A percentile compares a stretch with the other conserved stretches of the same genome.
Evolutionary conservation across 2,329 filamentous ascomycete species (phyloP).

Genomic region (Xylariaceae sp.): DNA sequence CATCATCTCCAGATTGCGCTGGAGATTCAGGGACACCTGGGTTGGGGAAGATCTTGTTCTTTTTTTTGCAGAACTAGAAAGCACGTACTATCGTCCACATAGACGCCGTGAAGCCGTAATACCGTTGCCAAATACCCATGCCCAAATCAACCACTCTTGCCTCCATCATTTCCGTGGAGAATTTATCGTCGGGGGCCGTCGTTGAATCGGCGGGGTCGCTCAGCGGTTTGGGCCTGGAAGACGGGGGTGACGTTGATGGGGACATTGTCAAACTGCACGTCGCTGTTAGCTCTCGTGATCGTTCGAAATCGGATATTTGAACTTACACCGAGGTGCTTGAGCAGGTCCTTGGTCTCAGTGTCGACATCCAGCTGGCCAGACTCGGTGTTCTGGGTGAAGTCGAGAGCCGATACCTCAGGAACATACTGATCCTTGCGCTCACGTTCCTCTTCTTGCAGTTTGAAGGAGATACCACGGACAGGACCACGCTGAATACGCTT

Average conservation of each 20-base stretch:
- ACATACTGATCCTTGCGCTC: conserved; percentile 99
- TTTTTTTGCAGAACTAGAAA: conserved; percentile 51
- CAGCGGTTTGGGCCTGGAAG: conserved; percentile 78
- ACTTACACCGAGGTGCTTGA: conserved; percentile 98
- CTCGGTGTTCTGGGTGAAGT: conserved; percentile 94
- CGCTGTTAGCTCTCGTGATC: not conserved
- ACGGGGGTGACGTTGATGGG: conserved; percentile 94
- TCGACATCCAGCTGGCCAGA: conserved; percentile 92
- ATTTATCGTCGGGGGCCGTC: conserved; percentile 48
- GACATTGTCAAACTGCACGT: conserved; percentile 83
- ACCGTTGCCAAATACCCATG: conserved; percentile 42
- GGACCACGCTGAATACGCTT: conserved; percentile 99
- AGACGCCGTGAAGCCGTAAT: conserved; percentile 50
- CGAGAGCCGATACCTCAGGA: conserved; percentile 95
- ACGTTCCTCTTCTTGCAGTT: conserved; percentile 99
- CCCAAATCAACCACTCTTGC: conserved; percentile 31
- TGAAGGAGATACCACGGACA: conserved; percentile 99
- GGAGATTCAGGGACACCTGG: conserved; percentile 90
- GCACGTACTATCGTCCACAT: conserved; percentile 51
- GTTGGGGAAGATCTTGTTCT: conserved; percentile 55
- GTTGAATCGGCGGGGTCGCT: conserved; percentile 78
- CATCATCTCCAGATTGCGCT: conserved; percentile 61
- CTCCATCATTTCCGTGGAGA: conserved; percentile 22
- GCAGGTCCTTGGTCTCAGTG: conserved; percentile 95
- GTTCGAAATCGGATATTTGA: conserved; percentile 1